A percentile compares a stretch with the other conserved stretches of the same genome.
Conservation (phyloP, 805 yeast species). For the Candida palmyrensis region DNA sequence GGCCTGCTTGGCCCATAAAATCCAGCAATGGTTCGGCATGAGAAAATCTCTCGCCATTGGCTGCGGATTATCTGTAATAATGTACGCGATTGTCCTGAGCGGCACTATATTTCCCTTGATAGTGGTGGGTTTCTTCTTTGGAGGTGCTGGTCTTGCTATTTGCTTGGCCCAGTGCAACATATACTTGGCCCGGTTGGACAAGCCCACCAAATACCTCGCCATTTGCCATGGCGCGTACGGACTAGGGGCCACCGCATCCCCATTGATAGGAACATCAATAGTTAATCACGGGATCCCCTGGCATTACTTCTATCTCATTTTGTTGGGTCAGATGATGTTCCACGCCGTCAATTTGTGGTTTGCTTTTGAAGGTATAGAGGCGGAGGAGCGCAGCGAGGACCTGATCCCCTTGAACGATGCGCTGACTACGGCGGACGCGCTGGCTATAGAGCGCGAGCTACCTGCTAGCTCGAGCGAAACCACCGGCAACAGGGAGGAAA, state of each 20-base stretch:
- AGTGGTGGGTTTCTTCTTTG: slow-evolving; percentile 18
- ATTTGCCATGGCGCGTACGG: slow-evolving; percentile 20
- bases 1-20: slow-evolving; percentile 19
- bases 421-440: neutral
- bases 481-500: neutral
- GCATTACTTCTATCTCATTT: slow-evolving; percentile 17
- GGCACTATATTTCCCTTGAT: slow-evolving; percentile 17
- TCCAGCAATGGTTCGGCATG: slow-evolving; percentile 17
- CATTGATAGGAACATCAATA: slow-evolving; percentile 18
- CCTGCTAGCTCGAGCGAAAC: neutral
- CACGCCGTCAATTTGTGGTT: slow-evolving; percentile 8
- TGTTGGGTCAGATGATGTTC: slow-evolving; percentile 13
- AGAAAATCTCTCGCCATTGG: slow-evolving; percentile 12
- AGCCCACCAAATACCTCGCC: slow-evolving; percentile 12
- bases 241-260: slow-evolving; percentile 21
- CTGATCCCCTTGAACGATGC: slow-evolving; percentile 14
- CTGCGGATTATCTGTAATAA: slow-evolving; percentile 7
- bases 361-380: slow-evolving; percentile 13
- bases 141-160: slow-evolving; percentile 18
- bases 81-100: slow-evolving; percentile 15
- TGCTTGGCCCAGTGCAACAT: slow-evolving; percentile 17
- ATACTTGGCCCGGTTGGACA: slow-evolving; percentile 15
- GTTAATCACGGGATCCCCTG: slow-evolving; percentile 15
- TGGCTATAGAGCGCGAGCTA: neutral
- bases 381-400: too few species aligned